These are phyloP conservation scores for Grigorovia jiainica DNA, from an alignment of 805 yeast species.

Conservation along the genomic window DNA sequence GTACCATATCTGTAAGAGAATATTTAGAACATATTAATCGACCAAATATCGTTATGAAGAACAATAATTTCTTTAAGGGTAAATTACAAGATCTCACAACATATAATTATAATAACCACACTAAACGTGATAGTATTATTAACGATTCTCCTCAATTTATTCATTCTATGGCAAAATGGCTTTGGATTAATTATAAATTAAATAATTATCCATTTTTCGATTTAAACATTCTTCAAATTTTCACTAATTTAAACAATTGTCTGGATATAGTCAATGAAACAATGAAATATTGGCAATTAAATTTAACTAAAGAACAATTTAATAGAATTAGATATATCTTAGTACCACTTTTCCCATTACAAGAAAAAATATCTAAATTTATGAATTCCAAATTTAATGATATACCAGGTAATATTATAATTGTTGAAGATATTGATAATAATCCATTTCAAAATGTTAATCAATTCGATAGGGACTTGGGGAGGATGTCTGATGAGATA, in stretches of 20 bases:
- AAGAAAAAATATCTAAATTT: slow-evolving; percentile 1
- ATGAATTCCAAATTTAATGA: not conserved
- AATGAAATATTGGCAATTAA: slow-evolving; percentile 13
- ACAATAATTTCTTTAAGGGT: slow-evolving; percentile 1
- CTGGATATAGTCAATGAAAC: slow-evolving; percentile 12
- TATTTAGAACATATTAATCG: slow-evolving; percentile 2
- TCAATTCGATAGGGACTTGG: not conserved
- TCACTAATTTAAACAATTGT: slow-evolving; percentile 20
- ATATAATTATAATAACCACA: no score
- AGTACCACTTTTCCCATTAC: slow-evolving; percentile 20
- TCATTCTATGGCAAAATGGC: slow-evolving; percentile 54
- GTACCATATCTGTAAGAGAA: slow-evolving; percentile 1
- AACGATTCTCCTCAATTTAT: slow-evolving; percentile 5
- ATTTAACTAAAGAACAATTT: slow-evolving; percentile 14
- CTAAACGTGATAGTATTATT: not conserved
- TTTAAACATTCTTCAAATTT: slow-evolving; percentile 31
- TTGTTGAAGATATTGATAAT: slow-evolving; percentile 11
- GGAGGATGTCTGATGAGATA: not conserved
- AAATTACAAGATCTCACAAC: not conserved
- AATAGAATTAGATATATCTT: slow-evolving; percentile 18
- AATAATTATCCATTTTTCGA: slow-evolving; percentile 62
- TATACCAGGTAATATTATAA: slow-evolving; percentile 15
- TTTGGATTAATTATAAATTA: slow-evolving; percentile 60
- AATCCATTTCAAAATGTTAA: slow-evolving; percentile 8
- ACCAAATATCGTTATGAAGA: slow-evolving; percentile 2